Base-by-base conservation (phyloP, 257 asterid species). In the Thymus mandschuricus region DNA sequence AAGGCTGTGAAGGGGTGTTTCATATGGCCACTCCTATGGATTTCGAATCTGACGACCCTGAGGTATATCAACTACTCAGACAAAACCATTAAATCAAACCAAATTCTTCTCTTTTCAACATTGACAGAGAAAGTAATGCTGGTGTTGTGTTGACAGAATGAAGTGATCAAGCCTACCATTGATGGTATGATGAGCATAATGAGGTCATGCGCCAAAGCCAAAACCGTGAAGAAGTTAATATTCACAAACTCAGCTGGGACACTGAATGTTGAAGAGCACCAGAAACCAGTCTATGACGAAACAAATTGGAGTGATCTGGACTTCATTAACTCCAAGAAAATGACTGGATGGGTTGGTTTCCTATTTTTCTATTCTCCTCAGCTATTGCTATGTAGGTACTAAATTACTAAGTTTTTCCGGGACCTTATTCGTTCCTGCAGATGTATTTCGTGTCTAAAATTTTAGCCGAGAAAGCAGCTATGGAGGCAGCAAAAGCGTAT, bases 1-100 rank as follows among this genome's bases (percentile, higher is more conserved):
- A 73, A 72, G 96, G 99, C 0, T 94, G 99, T 78, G 82, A 78
- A 50, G 92, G 92, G 11, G 99, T 91, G 44, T 94, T 91, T 67
- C 99, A 91, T 76, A 81, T 94, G 79, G 99, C 97, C 65, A 91
- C 99, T 0, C 95, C 97, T n/a, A 88, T 91, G 97, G 99, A 88
- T 69, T 94, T 94, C 15, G 92, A 89, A 27, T 84, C 97, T 41
- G 12, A 76, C 34, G 92, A 94, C 29, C 98, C 98, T 30, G 92
- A 91, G 93, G 98, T 92, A 80, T 38, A 3, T 38, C 21, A 21
- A 21, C 21, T 21, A 21, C 21, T 21, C 21, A 21, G 21, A 21
- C 21, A 21, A 21, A 38, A 4, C 41, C 6, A 38, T 38, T 4
- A 38, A 7, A 38, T 38, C 41, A 4, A 38, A 7, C 9, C 3